Percentiles rank a stretch among this genome's conserved stretches.
These are phyloP conservation scores for Phascolomyces articulosus DNA, from an alignment of 371 early-diverging fungal species.

Conservation along the genomic window DNA sequence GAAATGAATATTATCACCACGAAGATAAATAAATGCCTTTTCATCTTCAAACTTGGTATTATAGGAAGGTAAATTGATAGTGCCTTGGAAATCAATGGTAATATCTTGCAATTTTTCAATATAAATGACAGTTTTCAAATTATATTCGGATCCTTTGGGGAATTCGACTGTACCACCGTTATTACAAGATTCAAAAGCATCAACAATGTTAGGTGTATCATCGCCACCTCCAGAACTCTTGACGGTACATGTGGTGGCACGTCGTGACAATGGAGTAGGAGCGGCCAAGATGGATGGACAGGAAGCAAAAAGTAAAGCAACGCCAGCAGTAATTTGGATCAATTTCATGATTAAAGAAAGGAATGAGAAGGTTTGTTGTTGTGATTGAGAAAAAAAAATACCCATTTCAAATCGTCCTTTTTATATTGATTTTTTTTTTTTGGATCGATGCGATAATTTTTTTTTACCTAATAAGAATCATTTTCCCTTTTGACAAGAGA, in stretches of 20 bases:
- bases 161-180: slow-evolving; percentile 40
- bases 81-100: slow-evolving; percentile 31
- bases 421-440: neutral
- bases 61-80: slow-evolving; percentile 28
- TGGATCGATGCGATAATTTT: too few species aligned
- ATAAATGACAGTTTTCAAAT: slow-evolving; percentile 23
- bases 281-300: neutral
- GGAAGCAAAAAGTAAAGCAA: neutral
- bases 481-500: too few species aligned
- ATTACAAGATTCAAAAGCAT: slow-evolving; percentile 33
- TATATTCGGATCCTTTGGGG: slow-evolving; percentile 28
- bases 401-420: neutral
- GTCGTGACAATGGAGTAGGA: neutral
- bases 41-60: slow-evolving; percentile 27
- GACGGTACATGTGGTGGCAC: slow-evolving; percentile 28
- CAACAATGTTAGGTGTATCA: slow-evolving; percentile 26
- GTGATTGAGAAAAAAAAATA: neutral
- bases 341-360: neutral
- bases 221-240: slow-evolving; percentile 23
- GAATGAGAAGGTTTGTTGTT: neutral
- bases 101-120: slow-evolving; percentile 26
- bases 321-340: neutral
- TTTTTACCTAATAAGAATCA: too few species aligned
- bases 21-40: slow-evolving; percentile 27
- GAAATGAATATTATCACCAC: slow-evolving; percentile 32